Base-by-base conservation (phyloP, 2,329 filamentous ascomycete genomes). In the Scedosporium dehoogii region DNA sequence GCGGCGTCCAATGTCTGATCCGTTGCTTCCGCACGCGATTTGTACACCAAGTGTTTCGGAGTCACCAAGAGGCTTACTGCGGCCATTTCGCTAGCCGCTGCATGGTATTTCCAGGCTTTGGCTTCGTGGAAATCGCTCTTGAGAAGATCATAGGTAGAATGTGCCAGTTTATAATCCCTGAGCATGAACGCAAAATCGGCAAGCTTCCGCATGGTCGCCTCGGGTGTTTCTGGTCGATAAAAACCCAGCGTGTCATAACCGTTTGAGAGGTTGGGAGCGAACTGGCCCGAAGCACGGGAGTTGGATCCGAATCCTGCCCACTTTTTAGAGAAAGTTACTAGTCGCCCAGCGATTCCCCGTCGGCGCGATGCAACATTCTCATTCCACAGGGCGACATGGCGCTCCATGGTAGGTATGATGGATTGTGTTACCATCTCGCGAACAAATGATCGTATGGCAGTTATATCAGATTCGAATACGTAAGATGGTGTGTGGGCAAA, bases 111-210 rank as follows among this genome's bases (percentile, higher is more conserved):
- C 94, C 94, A 99, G 1, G 94, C 96, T 73, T 97, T 97, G 72
- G 97, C 92, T 71, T 94, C 94, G 70, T 86, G 87, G 73, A 93
- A 99, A 72, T 99, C 96, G 6, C 87, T 84, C 61, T 91, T 85
- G 7, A 99, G 77, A 4, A 99, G 82, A 63, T 99, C 93, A 72
- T 97, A 99, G 0, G 91, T 96, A 12, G 89, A 92, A 68, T 94
- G 85, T 9, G 94, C 91, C 42, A 99, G 78, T 74, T 96, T 97
- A 86, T 89, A 99, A 73, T 99, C 96, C 38, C 94, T 85, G 44
- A 99, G 81, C 92, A 99, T 97, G 70, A 99, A 96, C 10, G 92
- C 88, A 74, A 93, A 97, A 72, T 99, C 94, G 53, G 91, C 94
- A 58, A 99, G 79, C 71, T 96, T 96, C 42, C 94, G 87, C 85